Conservation (phyloP, 2,329 filamentous ascomycete species). For the Acephala macrosclerotiorum region DNA sequence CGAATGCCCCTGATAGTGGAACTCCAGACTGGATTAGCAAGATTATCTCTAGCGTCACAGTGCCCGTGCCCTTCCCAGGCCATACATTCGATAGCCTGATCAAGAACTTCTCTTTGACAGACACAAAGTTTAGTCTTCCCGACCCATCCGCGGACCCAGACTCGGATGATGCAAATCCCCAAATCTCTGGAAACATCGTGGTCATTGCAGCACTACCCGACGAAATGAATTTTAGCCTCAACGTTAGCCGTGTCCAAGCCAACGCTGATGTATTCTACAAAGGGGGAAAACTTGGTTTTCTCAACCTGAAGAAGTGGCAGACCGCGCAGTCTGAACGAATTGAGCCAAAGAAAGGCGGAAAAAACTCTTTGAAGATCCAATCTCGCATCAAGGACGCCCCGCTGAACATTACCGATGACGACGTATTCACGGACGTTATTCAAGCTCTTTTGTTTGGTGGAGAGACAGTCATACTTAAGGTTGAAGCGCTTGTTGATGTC, state of each 20-base stretch:
- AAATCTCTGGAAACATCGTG: conserved; percentile 82
- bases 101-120: conserved; percentile 83
- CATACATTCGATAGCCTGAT: conserved; percentile 83
- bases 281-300: conserved; percentile 77
- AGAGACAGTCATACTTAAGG: conserved; percentile 71
- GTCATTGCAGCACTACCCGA: conserved; percentile 81
- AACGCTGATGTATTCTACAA: conserved; percentile 83
- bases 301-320: conserved; percentile 86
- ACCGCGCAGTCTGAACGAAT: conserved; percentile 80
- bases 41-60: conserved; percentile 79
- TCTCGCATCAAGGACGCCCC: conserved; percentile 82
- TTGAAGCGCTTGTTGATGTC: conserved; percentile 84
- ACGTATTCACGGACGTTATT: conserved; percentile 82
- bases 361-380: conserved; percentile 73
- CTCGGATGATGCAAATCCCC: conserved; percentile 75
- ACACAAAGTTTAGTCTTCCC: conserved; percentile 87
- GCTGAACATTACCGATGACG: conserved; percentile 80
- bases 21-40: conserved; percentile 86
- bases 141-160: conserved; percentile 79
- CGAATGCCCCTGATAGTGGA: conserved; percentile 66
- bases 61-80: conserved; percentile 86
- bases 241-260: conserved; percentile 79
- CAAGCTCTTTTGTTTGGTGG: conserved; percentile 79
- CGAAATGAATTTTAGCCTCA: conserved; percentile 85
- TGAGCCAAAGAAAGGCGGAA: conserved; percentile 61